Base-by-base conservation (phyloP, 495 filamentous ascomycete species). In the Apiosordaria backusii region DNA sequence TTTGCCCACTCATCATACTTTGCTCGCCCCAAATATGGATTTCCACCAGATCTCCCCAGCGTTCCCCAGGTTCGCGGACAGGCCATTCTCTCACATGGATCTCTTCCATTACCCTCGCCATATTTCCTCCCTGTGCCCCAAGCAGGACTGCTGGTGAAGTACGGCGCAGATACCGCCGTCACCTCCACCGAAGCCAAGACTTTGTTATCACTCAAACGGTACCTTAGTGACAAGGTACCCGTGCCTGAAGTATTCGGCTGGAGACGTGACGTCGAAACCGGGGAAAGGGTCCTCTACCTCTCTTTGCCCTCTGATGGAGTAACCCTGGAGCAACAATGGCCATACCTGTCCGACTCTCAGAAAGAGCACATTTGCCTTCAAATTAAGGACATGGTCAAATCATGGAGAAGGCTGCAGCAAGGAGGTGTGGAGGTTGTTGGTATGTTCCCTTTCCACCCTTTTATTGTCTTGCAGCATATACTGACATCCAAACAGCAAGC, bases 1-100 rank as follows among this genome's bases (percentile, higher is more conserved):
- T 72, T 72, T 53, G 68, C 63, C n/a, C 70, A 72, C 63, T 72
- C 70, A 1, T 62, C 68, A 57, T 72, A 66, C 63, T 72, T 70
- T 61, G 19, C 19, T 16, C 60, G 24, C n/a, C 21, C 21, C 63
- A 45, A 45, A 18, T 26, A 13, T 21, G 50, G 64, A 2, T 21
- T 40, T 23, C 66, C 18, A 27, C 29, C 23, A 1, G 65, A 69
- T n/a, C 70, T 72, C 5, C 70, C 70, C 35, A 35, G 57, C 15
- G 67, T 67, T 0, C 29, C 52, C 3, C 53, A 63, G 1, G 65
- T 72, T 6, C 63, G 68, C 1, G 57, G n/a, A 3, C 26, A 68
- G 15, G 65, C 65, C 15, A 55, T 26, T 1, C 50, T 35, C 18
- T 16, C 60, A 18, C 50, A 50, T 7, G 53, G 19, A 9, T 19